Percentiles rank a stretch among this genome's conserved stretches.
phyloP scores from a whole-genome alignment of 2,329 filamentous ascomycete species.

The Oidium heveae region DNA sequence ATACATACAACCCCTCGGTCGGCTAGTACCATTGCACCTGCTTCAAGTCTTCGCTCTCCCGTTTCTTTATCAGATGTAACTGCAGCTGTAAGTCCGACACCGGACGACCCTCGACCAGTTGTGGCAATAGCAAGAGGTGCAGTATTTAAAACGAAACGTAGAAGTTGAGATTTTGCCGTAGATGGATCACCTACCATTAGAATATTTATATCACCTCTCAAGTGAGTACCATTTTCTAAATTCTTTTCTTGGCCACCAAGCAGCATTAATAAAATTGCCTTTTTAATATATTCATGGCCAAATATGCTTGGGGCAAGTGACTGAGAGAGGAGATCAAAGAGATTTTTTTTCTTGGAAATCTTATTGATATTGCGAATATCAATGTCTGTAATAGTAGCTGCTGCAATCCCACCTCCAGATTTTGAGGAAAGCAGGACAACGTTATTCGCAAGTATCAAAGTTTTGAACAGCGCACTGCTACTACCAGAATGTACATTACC shows the following conservation, averaged over 20 bases:
- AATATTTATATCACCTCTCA: constrained; percentile 95
- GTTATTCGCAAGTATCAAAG: constrained; percentile 80
- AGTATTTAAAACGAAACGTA: constrained; percentile 94
- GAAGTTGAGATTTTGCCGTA: constrained; percentile 88
- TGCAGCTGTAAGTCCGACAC: constrained; percentile 92
- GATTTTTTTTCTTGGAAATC: constrained; percentile 66
- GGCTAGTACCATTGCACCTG: constrained; percentile 95
- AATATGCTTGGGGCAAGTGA: constrained; percentile 97
- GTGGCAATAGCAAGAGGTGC: constrained; percentile 96
- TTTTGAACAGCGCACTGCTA: constrained; percentile 86
- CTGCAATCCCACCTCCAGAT: constrained; percentile 79
- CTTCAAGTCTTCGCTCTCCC: constrained; percentile 91
- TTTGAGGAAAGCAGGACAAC: constrained; percentile 87
- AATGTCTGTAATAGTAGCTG: constrained; percentile 78
- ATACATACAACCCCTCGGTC: constrained; percentile 96
- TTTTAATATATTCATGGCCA: constrained; percentile 89
- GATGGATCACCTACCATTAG: constrained; percentile 88
- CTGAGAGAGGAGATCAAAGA: constrained; percentile 74
- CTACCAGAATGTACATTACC: constrained; percentile 83
- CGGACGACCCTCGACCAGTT: constrained; percentile 91
- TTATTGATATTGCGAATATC: constrained; percentile 77
- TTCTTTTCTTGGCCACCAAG: constrained; percentile 96
- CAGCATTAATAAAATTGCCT: constrained; percentile 78
- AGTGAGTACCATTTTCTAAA: constrained; percentile 85
- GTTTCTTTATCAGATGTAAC: constrained; percentile 83